Conservation (phyloP, 352 stramenopile genomes). For the Aphanomyces euteiches region DNA sequence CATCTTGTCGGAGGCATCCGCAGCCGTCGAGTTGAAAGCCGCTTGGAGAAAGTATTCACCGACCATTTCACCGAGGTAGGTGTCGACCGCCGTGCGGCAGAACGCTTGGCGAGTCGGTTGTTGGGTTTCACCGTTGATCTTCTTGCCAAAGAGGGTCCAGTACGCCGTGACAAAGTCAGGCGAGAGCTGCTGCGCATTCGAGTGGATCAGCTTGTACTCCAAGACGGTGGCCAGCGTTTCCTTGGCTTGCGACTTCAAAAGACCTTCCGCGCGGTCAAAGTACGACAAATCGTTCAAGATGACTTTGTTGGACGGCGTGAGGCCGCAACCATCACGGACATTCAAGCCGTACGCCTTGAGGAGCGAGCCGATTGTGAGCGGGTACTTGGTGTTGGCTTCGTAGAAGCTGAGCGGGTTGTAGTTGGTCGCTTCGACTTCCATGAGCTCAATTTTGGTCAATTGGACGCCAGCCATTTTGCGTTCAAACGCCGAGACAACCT, state of each 20-base stretch:
- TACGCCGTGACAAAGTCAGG: slow-evolving; percentile 74
- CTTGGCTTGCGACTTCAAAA: slow-evolving; percentile 37
- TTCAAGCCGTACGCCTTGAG: slow-evolving; percentile 38
- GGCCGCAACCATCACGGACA: background rate
- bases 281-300: slow-evolving; percentile 48
- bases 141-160: slow-evolving; percentile 86
- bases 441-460: slow-evolving; percentile 72
- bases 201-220: slow-evolving; percentile 41
- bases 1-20: slow-evolving; percentile 62
- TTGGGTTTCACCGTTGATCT: slow-evolving; percentile 75
- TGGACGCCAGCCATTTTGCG: slow-evolving; percentile 74
- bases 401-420: slow-evolving; percentile 81
- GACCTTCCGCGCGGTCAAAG: slow-evolving; percentile 42
- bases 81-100: slow-evolving; percentile 74
- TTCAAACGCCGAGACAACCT: slow-evolving; percentile 65
- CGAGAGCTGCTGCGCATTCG: slow-evolving; percentile 41
- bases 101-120: slow-evolving; percentile 87
- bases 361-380: slow-evolving; percentile 49
- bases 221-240: slow-evolving; percentile 52
- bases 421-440: slow-evolving; percentile 74
- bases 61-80: slow-evolving; percentile 68
- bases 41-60: slow-evolving; percentile 38
- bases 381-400: slow-evolving; percentile 48
- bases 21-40: background rate
- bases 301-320: slow-evolving; percentile 38